Evolutionary conservation across 148 eudicot genomes (phyloP), one percentile per base, ranked within the genome.

Genomic region (Heliosperma pusillum): DNA sequence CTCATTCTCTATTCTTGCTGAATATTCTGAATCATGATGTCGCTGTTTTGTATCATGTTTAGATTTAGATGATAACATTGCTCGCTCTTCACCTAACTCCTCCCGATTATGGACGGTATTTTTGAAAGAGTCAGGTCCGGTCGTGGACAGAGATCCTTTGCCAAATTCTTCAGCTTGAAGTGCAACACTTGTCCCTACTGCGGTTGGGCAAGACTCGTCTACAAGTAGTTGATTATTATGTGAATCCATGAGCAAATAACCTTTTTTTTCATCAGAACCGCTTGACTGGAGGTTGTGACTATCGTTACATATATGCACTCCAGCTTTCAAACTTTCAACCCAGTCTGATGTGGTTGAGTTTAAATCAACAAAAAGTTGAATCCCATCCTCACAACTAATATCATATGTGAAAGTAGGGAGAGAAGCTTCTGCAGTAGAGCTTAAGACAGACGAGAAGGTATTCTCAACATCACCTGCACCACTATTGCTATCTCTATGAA

Each of bases 341-440:
- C 86, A 82, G 36, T 88, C 87, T 78, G 87, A 68, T 33, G 80
- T 74, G 55, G 75, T 85, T 74, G 90, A 78, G 72, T 83, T 79
- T 76, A 88, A 77, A 78, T 88, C 90, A 78, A 88, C 88, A 78
- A 27, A 45, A 63, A 88, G 85, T 77, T 85, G 78, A 66, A 88
- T 80, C 50, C 90, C 90, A 52, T 80, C 85, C 42, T 80, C 87
- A 63, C 76, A 76, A 64, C 78, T 72, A 63, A 83, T 82, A 58
- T 82, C 72, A 72, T 75, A 88, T 69, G 77, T 81, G 24, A 83
- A 88, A 66, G 76, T 25, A 57, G 80, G 73, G 55, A 75, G 61
- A 45, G 86, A 74, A 67, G 72, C 73, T 47, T 73, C 68, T 17
- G 45, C 57, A 75, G 83, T 26, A 56, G 82, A 71, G 13, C 81